Conservation (phyloP, 208 protist genomes). For the Wallacemonas sp. region DNA sequence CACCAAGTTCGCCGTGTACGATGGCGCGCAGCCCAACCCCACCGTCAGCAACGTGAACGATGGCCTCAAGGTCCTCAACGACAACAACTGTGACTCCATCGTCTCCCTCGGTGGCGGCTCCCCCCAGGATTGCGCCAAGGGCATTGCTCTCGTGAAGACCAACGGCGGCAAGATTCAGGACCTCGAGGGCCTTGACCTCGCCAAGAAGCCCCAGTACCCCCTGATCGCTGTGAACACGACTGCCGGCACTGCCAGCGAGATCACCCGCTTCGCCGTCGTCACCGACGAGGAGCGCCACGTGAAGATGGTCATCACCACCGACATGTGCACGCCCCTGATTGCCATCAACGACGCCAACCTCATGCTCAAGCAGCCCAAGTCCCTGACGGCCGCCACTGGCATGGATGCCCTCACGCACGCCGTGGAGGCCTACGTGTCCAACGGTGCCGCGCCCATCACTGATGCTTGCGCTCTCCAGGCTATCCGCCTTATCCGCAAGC, state of each 20-base stretch:
- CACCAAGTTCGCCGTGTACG: conserved; percentile 44
- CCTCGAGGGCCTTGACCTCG: conserved; percentile 54
- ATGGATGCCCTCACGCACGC: conserved; percentile 91
- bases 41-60: conserved; percentile 55
- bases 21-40: conserved; percentile 63
- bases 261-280: conserved; percentile 89
- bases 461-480: conserved; percentile 73
- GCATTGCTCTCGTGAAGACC: conserved; percentile 74
- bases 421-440: conserved; percentile 81
- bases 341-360: conserved; percentile 81
- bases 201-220: conserved; percentile 46
- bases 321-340: conserved; percentile 57
- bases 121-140: conserved; percentile 86
- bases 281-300: conserved; percentile 65
- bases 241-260: conserved; percentile 87
- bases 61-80: conserved; percentile 48
- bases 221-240: conserved; percentile 87
- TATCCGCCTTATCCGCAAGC: conserved; percentile 62
- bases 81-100: conserved; percentile 53
- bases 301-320: conserved; percentile 73
- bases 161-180: conserved; percentile 64
- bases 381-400: conserved; percentile 86
- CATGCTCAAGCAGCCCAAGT: conserved; percentile 74
- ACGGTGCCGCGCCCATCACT: conserved; percentile 53
- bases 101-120: conserved; percentile 87